Base-by-base conservation (phyloP, 306 rosid species). In the Clitoria ternatea region DNA sequence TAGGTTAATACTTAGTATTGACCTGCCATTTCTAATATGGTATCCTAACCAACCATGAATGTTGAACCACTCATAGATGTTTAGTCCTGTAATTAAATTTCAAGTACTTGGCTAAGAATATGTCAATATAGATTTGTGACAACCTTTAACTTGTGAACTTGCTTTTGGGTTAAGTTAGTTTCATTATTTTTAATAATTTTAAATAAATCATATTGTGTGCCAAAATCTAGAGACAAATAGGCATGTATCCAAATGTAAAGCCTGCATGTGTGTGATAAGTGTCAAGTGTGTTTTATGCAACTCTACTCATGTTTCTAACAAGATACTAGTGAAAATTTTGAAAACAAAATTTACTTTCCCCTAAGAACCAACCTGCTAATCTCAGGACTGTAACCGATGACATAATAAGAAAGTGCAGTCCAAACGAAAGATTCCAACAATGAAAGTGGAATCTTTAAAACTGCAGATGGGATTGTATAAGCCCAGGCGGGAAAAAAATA, bases 361-460 rank as follows among this genome's bases (percentile, higher is more conserved):
- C 24, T 5, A 2, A 48, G 39, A 61, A 61, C 87, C 33, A 14
- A 86, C 90, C 88, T 83, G 53, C 69, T 80, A 33, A 74, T 36
- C 61, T 86, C 91, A 2, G 91, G 88, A 73, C 91, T 81, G 80
- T 79, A 83, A 43, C 91, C 91, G 15, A 86, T 81, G 23, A 79
- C 86, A 66, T 83, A 84, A 67, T 84, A 86, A 44, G 91, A 70
- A 40, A 84, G 73, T 20, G 76, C 11, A 23, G 88, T 84, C 88
- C 91, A 86, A 64, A 86, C 70, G 76, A 84, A 49, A 44, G 88
- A 77, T 77, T 86, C 91, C 59, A 86, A 52, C 5, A 82, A 50
- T 36, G 88, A 81, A 61, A 81, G 78, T 23, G 88, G 91, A 55
- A 86, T 74, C 78, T 81, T 86, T 13, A 84, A 66, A 30, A 84